A percentile compares a stretch with the other conserved stretches of the same genome.
These are phyloP conservation scores for Termitomyces bulborhizus DNA, from an alignment of 768 basidiomycete genomes.

Conservation along the genomic window DNA sequence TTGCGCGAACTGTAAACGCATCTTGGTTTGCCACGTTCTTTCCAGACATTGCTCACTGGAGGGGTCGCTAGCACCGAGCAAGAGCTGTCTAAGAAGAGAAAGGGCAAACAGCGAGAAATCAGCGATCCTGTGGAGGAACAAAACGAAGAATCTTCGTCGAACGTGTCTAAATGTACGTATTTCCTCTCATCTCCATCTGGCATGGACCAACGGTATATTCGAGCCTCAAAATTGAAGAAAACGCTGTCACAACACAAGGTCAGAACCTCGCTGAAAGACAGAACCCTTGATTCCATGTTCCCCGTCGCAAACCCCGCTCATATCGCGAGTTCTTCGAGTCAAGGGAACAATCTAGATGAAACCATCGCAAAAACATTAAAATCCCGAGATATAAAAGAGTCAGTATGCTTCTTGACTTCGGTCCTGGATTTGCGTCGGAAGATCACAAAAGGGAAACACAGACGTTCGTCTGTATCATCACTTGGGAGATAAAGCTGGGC, in stretches of 20 bases:
- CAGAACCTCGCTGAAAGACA: constrained; percentile 78
- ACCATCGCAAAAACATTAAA: constrained; percentile 19
- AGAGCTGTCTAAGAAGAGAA: constrained; percentile 27
- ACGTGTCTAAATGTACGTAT: constrained; percentile 18
- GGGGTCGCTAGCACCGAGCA: constrained; percentile 30
- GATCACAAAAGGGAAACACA: constrained; percentile 57
- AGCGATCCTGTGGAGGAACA: constrained; percentile 19
- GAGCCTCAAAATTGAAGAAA: constrained; percentile 30
- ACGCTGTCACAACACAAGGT: constrained; percentile 83
- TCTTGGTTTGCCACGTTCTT: neutral
- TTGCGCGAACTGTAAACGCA: neutral
- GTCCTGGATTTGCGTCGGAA: constrained; percentile 58
- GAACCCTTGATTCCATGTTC: constrained; percentile 96
- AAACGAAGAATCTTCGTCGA: constrained; percentile 20
- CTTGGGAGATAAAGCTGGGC: neutral
- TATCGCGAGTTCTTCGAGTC: constrained; percentile 19
- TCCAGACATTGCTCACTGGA: constrained; percentile 57
- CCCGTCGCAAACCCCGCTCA: constrained; percentile 55
- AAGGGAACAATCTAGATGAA: constrained; percentile 14
- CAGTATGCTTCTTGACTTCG: constrained; percentile 71
- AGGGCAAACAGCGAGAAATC: constrained; percentile 32
- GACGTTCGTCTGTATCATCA: constrained; percentile 40
- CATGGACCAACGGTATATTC: neutral
- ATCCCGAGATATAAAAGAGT: constrained; percentile 60
- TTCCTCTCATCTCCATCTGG: neutral